A percentile compares a stretch with the other conserved stretches of the same genome.
Conservation (phyloP, 2,329 filamentous ascomycete genomes). For the Metarhizium sp. region DNA sequence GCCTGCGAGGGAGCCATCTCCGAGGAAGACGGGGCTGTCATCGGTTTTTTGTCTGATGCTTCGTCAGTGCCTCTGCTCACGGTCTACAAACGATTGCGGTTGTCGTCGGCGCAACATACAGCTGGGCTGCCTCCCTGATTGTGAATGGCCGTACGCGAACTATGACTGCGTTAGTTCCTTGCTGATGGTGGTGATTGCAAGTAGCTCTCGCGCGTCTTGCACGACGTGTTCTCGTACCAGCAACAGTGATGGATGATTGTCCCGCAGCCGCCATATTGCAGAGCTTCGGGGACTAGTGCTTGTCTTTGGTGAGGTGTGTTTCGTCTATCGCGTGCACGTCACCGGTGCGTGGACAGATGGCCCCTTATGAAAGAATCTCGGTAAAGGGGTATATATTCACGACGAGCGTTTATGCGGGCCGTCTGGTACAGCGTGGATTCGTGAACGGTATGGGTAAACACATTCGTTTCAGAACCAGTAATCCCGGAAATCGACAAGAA, state of each 20-base stretch:
- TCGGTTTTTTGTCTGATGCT: slow-evolving; percentile 52
- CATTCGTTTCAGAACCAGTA: background rate
- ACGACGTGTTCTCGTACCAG: slow-evolving; percentile 30
- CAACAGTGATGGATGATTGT: slow-evolving; percentile 48
- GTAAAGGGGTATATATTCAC: background rate
- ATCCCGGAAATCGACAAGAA: slow-evolving; percentile 1
- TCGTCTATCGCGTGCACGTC: background rate
- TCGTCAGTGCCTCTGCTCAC: slow-evolving; percentile 4
- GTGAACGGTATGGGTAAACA: background rate
- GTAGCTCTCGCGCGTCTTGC: background rate
- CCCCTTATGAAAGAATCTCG: background rate
- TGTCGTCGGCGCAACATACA: slow-evolving; percentile 39
- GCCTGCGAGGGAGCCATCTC: slow-evolving; percentile 88
- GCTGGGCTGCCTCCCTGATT: slow-evolving; percentile 89
- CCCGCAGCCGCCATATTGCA: slow-evolving; percentile 18
- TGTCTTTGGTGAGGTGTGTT: background rate
- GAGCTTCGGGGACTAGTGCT: background rate
- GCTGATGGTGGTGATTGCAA: background rate
- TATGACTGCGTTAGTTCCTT: slow-evolving; percentile 21
- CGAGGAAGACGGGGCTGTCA: slow-evolving; percentile 85
- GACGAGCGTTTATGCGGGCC: background rate
- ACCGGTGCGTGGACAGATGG: background rate
- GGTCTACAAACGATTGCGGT: background rate
- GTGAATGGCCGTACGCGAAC: slow-evolving; percentile 65
- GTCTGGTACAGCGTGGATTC: background rate